Evolutionary conservation across 164 flowering plant species (phyloP).

Genomic region (Piper betle): DNA sequence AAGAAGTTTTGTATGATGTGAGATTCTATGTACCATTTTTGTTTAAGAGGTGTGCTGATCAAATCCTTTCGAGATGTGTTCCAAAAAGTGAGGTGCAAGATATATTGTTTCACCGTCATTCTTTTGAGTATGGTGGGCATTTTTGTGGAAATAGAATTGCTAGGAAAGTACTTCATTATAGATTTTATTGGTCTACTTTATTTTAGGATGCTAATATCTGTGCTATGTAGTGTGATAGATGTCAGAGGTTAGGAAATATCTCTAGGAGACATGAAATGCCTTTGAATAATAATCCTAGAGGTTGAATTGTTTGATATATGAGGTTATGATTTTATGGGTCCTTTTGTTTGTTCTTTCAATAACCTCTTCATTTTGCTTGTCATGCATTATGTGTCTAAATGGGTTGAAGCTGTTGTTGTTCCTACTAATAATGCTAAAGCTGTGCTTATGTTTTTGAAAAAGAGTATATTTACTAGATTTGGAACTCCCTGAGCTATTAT

Average conservation of each 20-base stretch:
- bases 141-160: neutral
- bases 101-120: neutral
- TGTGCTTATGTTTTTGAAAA: too few relatives aligned
- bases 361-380: neutral
- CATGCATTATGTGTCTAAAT: too few relatives aligned
- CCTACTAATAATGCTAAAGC: neutral
- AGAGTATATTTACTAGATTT: neutral
- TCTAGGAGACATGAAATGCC: neutral
- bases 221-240: neutral
- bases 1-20: neutral
- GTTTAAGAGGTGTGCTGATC: neutral
- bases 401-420: too few relatives aligned
- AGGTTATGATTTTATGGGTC: neutral
- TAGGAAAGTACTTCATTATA: neutral
- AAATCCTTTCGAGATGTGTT: neutral
- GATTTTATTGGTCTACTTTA: too few relatives aligned
- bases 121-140: neutral
- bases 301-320: neutral
- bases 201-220: neutral
- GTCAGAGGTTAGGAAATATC: neutral
- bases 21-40: neutral
- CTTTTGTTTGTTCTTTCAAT: neutral
- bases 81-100: neutral
- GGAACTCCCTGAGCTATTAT: too few relatives aligned
- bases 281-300: neutral